Evolutionary conservation across 2,329 filamentous ascomycete genomes (phyloP).

Genomic region (Metarhizium album): DNA sequence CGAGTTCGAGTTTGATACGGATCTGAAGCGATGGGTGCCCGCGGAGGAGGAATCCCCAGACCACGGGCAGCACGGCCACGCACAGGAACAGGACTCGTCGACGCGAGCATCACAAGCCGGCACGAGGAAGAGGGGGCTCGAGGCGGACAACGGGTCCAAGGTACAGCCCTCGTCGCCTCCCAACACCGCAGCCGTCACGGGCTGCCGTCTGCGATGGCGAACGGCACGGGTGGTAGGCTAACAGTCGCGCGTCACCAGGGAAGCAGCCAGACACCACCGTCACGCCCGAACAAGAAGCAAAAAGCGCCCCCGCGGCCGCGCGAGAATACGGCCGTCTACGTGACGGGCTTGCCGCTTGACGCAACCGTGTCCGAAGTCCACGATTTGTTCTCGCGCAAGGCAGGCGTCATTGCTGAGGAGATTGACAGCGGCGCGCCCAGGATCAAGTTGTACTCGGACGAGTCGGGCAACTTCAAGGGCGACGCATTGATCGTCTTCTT

Average conservation of each 20-base stretch:
- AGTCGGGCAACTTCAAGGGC: conserved; percentile 78
- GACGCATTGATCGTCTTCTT: conserved; percentile 92
- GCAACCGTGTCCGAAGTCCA: conserved; percentile 71
- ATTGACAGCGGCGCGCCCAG: conserved; percentile 79
- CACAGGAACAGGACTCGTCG: not conserved
- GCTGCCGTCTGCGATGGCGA: no score
- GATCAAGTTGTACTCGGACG: conserved; percentile 86
- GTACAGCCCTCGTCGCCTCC: conserved; percentile 24
- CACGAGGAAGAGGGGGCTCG: conserved; percentile 33
- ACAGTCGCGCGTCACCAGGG: conserved; percentile 3
- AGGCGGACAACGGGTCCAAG: conserved; percentile 26
- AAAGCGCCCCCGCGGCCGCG: conserved; percentile 39
- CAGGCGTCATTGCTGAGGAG: conserved; percentile 85
- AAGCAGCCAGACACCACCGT: conserved; percentile 15
- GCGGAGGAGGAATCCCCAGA: conserved; percentile 38
- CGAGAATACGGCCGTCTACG: conserved; percentile 84
- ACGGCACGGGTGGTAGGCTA: conserved; percentile 13
- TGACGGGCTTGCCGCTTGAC: conserved; percentile 76
- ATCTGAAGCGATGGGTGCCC: conserved; percentile 64
- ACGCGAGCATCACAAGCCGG: conserved; percentile 1
- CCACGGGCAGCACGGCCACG: conserved; percentile 7
- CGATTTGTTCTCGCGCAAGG: conserved; percentile 72
- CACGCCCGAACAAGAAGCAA: conserved; percentile 33
- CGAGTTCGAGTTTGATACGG: conserved; percentile 73
- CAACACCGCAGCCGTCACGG: not conserved